Evolutionary conservation across 2,329 filamentous ascomycete genomes (phyloP).

Genomic region (Xylaria hypoxylon): DNA sequence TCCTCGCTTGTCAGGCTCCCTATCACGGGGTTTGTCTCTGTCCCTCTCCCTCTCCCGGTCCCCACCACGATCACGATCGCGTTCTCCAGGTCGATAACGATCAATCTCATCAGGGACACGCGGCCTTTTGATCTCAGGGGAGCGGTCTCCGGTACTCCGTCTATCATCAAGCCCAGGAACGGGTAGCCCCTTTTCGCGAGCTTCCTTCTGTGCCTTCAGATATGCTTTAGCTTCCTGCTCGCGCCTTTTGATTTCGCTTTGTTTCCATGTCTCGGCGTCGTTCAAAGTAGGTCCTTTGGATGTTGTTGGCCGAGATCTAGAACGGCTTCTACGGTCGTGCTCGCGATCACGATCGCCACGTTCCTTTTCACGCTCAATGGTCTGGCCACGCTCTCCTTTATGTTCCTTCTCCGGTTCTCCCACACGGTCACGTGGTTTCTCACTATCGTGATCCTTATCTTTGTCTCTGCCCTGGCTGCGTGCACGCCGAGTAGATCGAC

Average conservation of each 20-base stretch:
- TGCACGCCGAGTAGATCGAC: conserved; percentile 41
- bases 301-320: conserved; percentile 57
- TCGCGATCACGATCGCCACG: conserved; percentile 41
- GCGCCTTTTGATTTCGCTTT: conserved; percentile 70
- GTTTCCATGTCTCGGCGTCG: conserved; percentile 66
- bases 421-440: conserved; percentile 31
- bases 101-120: conserved; percentile 58
- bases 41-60: conserved; percentile 32
- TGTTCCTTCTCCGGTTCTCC: conserved; percentile 38
- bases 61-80: conserved; percentile 48
- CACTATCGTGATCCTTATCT: conserved; percentile 41
- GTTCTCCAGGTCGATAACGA: conserved; percentile 60
- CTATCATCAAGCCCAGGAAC: conserved; percentile 69
- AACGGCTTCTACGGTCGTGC: conserved; percentile 55
- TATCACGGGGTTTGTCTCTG: conserved; percentile 38
- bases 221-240: conserved; percentile 74
- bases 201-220: conserved; percentile 70
- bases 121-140: conserved; percentile 56
- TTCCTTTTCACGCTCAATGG: conserved; percentile 39
- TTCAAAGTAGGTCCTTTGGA: conserved; percentile 59
- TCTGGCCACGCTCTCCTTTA: conserved; percentile 45
- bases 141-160: conserved; percentile 58
- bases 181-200: conserved; percentile 68
- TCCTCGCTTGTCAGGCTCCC: conserved; percentile 29
- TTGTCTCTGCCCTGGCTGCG: conserved; percentile 42